Evolutionary conservation across 768 basidiomycete genomes (phyloP).

Genomic region (Botryobasidium botryosum): DNA sequence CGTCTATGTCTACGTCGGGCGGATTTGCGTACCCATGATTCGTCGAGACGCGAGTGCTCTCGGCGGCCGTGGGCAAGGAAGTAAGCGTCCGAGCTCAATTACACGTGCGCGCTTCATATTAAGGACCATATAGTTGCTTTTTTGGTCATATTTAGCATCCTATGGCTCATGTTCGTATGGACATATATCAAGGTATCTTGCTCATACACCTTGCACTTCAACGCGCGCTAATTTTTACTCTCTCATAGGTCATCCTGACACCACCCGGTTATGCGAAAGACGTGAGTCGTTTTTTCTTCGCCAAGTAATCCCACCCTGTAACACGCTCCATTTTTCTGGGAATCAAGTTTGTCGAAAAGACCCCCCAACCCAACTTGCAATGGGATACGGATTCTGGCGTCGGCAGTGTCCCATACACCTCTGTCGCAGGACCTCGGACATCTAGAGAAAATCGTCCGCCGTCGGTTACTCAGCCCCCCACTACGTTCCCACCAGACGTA

Average conservation of each 20-base stretch:
- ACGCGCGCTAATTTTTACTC: constrained; percentile 3
- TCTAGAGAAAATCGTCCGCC: too few relatives aligned
- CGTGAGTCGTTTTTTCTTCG: constrained; percentile 10
- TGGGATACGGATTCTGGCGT: too few relatives aligned
- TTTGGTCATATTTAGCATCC: constrained; percentile 40
- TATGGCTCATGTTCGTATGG: constrained; percentile 64
- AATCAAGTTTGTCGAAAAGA: too few relatives aligned
- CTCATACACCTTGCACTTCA: constrained; percentile 6
- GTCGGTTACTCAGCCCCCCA: too few relatives aligned
- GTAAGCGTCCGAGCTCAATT: constrained; percentile 30
- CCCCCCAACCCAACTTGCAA: too few relatives aligned
- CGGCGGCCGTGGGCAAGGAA: constrained; percentile 36
- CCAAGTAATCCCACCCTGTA: too few relatives aligned
- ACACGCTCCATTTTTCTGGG: too few relatives aligned
- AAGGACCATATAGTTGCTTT: constrained; percentile 35
- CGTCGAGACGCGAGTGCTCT: constrained; percentile 26
- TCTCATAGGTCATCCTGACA: constrained; percentile 11
- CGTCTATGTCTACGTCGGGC: constrained; percentile 59
- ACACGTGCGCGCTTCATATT: background rate
- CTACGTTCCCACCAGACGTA: too few relatives aligned
- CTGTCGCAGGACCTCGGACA: too few relatives aligned
- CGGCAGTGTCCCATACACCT: too few relatives aligned
- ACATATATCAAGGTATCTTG: constrained; percentile 47
- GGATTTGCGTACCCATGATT: constrained; percentile 60
- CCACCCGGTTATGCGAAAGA: constrained; percentile 14